Conservation (phyloP, 768 basidiomycete species). For the Coprinopsis cinerea region DNA sequence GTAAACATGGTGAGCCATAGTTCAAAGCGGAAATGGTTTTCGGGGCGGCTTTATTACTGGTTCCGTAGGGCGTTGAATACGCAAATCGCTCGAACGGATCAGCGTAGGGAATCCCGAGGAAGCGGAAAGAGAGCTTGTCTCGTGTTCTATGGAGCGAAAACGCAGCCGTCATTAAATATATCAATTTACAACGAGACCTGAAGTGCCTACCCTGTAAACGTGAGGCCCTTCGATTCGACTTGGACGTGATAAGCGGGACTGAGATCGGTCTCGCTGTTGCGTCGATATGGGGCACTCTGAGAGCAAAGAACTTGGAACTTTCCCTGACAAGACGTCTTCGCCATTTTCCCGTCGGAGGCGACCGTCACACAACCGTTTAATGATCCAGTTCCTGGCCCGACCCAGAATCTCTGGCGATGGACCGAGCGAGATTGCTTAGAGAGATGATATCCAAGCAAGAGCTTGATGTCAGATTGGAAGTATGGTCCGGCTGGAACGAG, state of each 20-base stretch:
- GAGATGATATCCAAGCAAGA: neutral
- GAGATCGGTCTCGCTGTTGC: conserved; percentile 18
- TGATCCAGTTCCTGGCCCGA: neutral
- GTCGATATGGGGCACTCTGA: conserved; percentile 24
- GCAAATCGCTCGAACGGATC: conserved; percentile 37
- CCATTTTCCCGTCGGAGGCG: too few species aligned
- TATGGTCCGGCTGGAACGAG: conserved; percentile 15
- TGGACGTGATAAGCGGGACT: conserved; percentile 20
- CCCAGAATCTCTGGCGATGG: neutral
- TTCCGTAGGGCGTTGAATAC: too few species aligned
- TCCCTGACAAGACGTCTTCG: too few species aligned
- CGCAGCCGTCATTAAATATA: neutral
- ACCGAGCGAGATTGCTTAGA: neutral
- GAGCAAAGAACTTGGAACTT: conserved; percentile 25
- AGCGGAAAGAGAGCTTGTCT: conserved; percentile 43
- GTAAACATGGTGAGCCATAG: conserved; percentile 30
- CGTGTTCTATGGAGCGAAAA: conserved; percentile 34
- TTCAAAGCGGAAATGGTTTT: conserved; percentile 25
- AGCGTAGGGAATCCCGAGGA: conserved; percentile 47
- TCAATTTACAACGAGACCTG: neutral
- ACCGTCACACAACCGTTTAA: conserved; percentile 12
- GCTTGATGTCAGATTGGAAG: conserved; percentile 6
- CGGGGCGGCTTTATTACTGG: too few species aligned
- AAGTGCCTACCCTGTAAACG: conserved; percentile 18
- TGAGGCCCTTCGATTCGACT: conserved; percentile 20